Conservation (phyloP, 164 flowering plant species). For the Umbilicus rupestris region DNA sequence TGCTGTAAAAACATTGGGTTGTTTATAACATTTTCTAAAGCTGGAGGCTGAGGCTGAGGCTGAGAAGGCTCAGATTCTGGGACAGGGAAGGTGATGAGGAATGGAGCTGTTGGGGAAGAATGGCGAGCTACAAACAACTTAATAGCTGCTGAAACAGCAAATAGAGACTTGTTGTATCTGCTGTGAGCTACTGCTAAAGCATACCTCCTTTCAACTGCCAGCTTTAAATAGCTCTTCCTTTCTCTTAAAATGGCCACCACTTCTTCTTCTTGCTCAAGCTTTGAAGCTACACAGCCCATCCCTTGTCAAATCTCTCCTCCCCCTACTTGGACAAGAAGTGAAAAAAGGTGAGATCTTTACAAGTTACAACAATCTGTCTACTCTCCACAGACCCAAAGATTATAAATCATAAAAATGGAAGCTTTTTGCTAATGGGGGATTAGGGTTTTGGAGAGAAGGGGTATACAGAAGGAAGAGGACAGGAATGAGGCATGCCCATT, state of each 20-base stretch:
- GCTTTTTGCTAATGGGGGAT: background rate
- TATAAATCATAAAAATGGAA: background rate
- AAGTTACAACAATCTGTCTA: background rate
- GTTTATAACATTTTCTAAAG: constrained; percentile 29
- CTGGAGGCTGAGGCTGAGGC: constrained; percentile 16
- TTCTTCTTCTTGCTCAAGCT: constrained; percentile 46
- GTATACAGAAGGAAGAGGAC: too few species aligned
- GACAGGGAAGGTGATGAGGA: constrained; percentile 41
- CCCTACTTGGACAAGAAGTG: too few species aligned
- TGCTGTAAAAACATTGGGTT: constrained; percentile 63
- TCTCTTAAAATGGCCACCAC: constrained; percentile 53
- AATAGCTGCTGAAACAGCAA: constrained; percentile 54
- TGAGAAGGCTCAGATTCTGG: constrained; percentile 5
- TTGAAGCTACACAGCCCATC: constrained; percentile 67
- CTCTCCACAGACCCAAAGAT: too few species aligned
- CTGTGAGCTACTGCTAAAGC: constrained; percentile 54
- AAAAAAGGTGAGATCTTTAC: background rate
- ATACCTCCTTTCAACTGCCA: constrained; percentile 55
- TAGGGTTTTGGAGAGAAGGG: background rate
- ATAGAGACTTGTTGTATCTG: constrained; percentile 41
- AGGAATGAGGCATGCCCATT: too few species aligned
- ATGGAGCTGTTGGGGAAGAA: constrained; percentile 45
- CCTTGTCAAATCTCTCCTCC: background rate
- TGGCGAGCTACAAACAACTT: constrained; percentile 56
- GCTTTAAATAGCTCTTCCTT: constrained; percentile 44